phyloP scores from a whole-genome alignment of 106 monocot species.

The Allium cepa region DNA sequence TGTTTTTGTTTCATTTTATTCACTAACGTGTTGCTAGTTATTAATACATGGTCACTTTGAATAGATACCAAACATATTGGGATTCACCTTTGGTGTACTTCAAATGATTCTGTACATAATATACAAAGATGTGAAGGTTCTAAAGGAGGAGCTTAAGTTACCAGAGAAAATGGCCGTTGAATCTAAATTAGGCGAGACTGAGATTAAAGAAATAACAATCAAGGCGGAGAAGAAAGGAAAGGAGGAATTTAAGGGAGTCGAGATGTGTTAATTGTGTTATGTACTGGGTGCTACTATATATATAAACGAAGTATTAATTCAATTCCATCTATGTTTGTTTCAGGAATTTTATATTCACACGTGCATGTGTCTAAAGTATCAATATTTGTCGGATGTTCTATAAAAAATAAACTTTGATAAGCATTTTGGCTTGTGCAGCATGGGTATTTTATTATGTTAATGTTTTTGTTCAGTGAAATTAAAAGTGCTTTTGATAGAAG shows the following conservation, averaged over 20 bases:
- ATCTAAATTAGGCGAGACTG: neutral
- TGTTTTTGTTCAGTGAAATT: too few species aligned
- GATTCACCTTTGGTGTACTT: conserved; percentile 26
- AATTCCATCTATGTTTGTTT: too few species aligned
- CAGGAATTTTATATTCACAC: too few species aligned
- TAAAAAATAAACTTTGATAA: too few species aligned
- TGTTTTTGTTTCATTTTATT: neutral
- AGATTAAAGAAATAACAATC: neutral
- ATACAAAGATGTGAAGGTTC: conserved; percentile 21
- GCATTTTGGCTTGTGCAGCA: too few species aligned
- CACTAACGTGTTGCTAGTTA: too few species aligned
- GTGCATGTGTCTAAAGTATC: too few species aligned
- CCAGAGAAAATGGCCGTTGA: neutral
- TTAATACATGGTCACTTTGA: neutral
- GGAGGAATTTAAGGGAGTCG: neutral
- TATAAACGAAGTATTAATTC: too few species aligned
- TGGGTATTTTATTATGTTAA: too few species aligned
- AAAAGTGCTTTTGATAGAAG: too few species aligned
- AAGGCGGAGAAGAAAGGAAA: neutral
- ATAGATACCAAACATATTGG: conserved; percentile 36
- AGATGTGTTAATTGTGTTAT: neutral
- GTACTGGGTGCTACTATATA: too few species aligned
- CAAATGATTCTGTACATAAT: conserved; percentile 36
- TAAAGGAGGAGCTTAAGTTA: neutral
- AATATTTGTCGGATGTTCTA: too few species aligned